Conservation (phyloP, 495 filamentous ascomycete genomes). For the Podospora bellae-mahoneyi region DNA sequence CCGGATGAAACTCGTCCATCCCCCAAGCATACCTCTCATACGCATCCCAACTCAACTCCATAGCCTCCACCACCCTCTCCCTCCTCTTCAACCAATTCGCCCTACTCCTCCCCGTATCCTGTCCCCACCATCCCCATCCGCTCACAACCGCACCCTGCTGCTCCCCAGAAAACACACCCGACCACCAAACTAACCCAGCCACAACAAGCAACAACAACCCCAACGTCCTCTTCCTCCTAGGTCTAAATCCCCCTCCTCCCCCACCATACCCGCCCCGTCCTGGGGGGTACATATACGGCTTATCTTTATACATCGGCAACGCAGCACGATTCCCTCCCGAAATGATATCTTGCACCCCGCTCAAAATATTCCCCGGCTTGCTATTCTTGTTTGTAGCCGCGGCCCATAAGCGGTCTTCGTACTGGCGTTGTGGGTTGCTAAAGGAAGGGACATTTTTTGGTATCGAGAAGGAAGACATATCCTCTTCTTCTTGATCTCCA, state of each 20-base stretch:
- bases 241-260: not conserved
- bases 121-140: constrained; percentile 42
- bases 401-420: constrained; percentile 67
- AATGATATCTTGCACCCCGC: constrained; percentile 44
- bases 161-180: constrained; percentile 49
- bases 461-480: constrained; percentile 62
- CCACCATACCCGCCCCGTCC: constrained; percentile 39
- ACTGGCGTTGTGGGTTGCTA: constrained; percentile 60
- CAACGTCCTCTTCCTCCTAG: constrained; percentile 51
- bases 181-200: constrained; percentile 54
- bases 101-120: constrained; percentile 35
- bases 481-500: constrained; percentile 24
- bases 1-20: constrained; percentile 78
- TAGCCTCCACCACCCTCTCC: constrained; percentile 84
- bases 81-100: constrained; percentile 72
- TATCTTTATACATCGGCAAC: constrained; percentile 98
- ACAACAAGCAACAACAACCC: constrained; percentile 49
- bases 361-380: constrained; percentile 32
- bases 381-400: constrained; percentile 28
- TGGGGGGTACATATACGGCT: constrained; percentile 72
- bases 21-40: constrained; percentile 96
- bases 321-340: constrained; percentile 51
- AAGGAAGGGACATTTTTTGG: constrained; percentile 71
- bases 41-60: constrained; percentile 83
- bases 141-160: constrained; percentile 31